Evolutionary conservation across 805 yeast genomes (phyloP), one percentile per base, ranked within the genome.

Genomic region (Metschnikowia orientalis): DNA sequence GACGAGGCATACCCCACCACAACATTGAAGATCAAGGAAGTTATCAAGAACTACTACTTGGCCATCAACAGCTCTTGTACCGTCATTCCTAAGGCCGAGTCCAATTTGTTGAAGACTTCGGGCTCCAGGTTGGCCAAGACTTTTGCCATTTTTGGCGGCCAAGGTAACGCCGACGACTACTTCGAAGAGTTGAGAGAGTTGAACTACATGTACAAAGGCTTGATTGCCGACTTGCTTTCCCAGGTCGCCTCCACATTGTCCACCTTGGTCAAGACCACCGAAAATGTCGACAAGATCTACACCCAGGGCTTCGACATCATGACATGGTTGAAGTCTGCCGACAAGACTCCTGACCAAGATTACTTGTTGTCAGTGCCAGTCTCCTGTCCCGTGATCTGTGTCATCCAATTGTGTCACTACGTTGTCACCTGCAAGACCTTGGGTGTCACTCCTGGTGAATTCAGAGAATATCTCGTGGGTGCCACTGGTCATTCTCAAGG

Each of bases 151-250:
- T 92, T 90, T 53, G 98, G 99, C 58, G 99, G 99, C 54, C 99
- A 92, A 70, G 99, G 99, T 64, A 90, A 87, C 69, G 81, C 95
- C 33, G 97, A 92, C 57, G 97, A 92, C 59, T 92, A 87, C 69
- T 92, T 92, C 51, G 96, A 89, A 58, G 99, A 92, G 69, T 75
- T 92, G 57, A 79, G 95, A 59, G 94, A 87, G 45, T 59, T 89
- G 39, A 81, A 84, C 69, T 67, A 75, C 44, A 72, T 79, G 38
- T 92, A 92, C 70, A 72, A 79, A 45, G 84, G 85, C 17, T 69
- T 90, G 42, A 67, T 88, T 35, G 61, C 72, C 15, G 90, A 82
- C 50, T 77, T 90, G 48, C 72, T 92, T 48, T 62, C 68, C 42
- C 71, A 77, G 47, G 75, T 87, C 37, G 87, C 90, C 45, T 64